phyloP scores from a whole-genome alignment of 331 rosid genomes.

The Malus hybrid region DNA sequence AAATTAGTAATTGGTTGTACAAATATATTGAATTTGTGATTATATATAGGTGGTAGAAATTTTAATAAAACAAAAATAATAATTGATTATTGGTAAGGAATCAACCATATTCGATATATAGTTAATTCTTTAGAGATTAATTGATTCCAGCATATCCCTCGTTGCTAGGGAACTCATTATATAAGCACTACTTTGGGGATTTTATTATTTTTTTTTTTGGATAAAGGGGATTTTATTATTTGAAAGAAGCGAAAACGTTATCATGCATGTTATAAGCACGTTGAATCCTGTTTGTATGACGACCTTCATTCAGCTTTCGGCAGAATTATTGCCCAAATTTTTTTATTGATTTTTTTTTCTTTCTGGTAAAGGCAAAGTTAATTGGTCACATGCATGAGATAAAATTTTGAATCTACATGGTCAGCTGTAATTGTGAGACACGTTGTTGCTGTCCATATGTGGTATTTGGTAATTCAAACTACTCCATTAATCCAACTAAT shows the following conservation, averaged over 20 bases:
- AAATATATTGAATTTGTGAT: not conserved
- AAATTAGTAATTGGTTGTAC: not conserved
- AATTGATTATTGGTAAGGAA: too few species aligned
- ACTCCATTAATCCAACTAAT: not conserved
- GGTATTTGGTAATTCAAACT: slow-evolving; percentile 1
- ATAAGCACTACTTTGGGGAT: too few species aligned
- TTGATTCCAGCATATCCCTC: too few species aligned
- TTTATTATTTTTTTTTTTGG: too few species aligned
- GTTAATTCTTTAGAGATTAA: too few species aligned
- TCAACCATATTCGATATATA: too few species aligned
- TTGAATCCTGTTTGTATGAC: not conserved
- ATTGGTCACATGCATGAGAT: not conserved
- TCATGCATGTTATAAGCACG: not conserved
- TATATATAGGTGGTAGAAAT: not conserved
- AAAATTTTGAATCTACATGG: not conserved
- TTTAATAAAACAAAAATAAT: not conserved
- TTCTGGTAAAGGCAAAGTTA: not conserved
- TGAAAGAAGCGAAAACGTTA: not conserved
- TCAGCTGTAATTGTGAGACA: too few species aligned
- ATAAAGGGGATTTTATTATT: too few species aligned
- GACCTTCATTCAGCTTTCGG: not conserved
- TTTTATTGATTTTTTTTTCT: not conserved
- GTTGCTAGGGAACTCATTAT: too few species aligned
- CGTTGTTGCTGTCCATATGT: not conserved
- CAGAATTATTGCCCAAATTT: not conserved